Conservation (phyloP, 768 basidiomycete genomes). For the Kwoniella newhampshirensis region DNA sequence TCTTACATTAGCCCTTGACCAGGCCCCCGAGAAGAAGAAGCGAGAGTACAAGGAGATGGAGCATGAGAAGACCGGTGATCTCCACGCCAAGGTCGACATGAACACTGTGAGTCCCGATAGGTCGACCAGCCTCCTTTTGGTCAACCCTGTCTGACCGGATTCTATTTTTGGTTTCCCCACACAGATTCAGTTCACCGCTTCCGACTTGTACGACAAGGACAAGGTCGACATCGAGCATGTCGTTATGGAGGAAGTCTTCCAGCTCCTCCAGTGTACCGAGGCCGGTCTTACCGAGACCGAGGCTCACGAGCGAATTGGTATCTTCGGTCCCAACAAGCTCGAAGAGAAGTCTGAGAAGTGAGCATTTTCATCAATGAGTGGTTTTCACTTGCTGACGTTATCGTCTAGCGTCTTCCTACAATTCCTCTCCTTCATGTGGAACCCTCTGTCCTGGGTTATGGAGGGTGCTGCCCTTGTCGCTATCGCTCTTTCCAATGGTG, state of each 20-base stretch:
- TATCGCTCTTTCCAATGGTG: constrained; percentile 93
- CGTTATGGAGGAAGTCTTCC: constrained; percentile 94
- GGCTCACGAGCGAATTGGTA: constrained; percentile 75
- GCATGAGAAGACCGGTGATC: constrained; percentile 45
- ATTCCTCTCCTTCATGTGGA: constrained; percentile 99
- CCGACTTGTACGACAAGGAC: constrained; percentile 81
- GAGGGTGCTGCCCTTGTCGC: constrained; percentile 76
- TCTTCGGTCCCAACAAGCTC: constrained; percentile 93
- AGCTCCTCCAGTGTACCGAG: constrained; percentile 84
- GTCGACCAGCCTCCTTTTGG: background rate
- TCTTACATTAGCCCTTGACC: constrained; percentile 12
- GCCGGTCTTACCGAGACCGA: constrained; percentile 74
- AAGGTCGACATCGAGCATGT: constrained; percentile 98
- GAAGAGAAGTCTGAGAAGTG: constrained; percentile 67
- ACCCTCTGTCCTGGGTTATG: constrained; percentile 99
- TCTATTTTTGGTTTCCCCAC: background rate
- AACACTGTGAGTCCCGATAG: constrained; percentile 39
- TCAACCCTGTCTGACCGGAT: background rate
- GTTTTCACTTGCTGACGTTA: constrained; percentile 12
- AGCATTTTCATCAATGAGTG: constrained; percentile 7
- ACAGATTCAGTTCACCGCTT: constrained; percentile 54
- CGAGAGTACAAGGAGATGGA: constrained; percentile 52
- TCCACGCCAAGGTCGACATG: constrained; percentile 49
- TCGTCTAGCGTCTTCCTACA: constrained; percentile 75
- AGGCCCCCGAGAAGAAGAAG: constrained; percentile 46